These are phyloP conservation scores for Saprolegnia diclina DNA, from an alignment of 352 stramenopile genomes.

Conservation along the genomic window DNA sequence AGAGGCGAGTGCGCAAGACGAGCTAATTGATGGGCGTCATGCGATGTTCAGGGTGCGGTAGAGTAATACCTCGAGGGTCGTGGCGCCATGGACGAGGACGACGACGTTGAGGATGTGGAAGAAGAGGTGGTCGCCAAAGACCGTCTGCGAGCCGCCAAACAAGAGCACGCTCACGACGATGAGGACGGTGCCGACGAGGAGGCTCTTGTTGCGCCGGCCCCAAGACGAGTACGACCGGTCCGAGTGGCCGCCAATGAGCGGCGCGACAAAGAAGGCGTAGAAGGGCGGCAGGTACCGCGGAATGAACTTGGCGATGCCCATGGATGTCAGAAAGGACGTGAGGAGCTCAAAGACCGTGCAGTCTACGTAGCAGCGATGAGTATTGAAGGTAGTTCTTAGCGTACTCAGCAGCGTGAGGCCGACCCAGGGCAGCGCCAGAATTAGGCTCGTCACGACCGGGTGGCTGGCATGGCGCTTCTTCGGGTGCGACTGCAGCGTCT, in stretches of 20 bases:
- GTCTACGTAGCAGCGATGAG: constrained; percentile 33
- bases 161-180: constrained; percentile 50
- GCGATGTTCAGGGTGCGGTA: no score
- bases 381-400: constrained; percentile 2
- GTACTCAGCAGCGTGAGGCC: constrained; percentile 64
- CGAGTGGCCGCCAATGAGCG: constrained; percentile 63
- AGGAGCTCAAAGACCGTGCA: constrained; percentile 63
- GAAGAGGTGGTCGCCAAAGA: constrained; percentile 55
- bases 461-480: constrained; percentile 29
- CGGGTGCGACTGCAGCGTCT: background rate
- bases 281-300: constrained; percentile 59
- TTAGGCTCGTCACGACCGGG: constrained; percentile 47
- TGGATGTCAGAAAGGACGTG: constrained; percentile 61
- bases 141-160: constrained; percentile 54
- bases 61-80: constrained; percentile 13
- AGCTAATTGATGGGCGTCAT: constrained; percentile 38
- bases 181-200: constrained; percentile 44
- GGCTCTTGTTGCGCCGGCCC: constrained; percentile 61
- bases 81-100: constrained; percentile 32
- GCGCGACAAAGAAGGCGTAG: constrained; percentile 56
- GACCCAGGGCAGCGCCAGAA: constrained; percentile 67
- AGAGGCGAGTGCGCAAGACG: constrained; percentile 55
- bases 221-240: constrained; percentile 66
- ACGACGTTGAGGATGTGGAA: constrained; percentile 55
- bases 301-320: constrained; percentile 54